These are phyloP conservation scores for Hypoxylon perforatum DNA, from an alignment of 495 filamentous ascomycete species.

Conservation along the genomic window DNA sequence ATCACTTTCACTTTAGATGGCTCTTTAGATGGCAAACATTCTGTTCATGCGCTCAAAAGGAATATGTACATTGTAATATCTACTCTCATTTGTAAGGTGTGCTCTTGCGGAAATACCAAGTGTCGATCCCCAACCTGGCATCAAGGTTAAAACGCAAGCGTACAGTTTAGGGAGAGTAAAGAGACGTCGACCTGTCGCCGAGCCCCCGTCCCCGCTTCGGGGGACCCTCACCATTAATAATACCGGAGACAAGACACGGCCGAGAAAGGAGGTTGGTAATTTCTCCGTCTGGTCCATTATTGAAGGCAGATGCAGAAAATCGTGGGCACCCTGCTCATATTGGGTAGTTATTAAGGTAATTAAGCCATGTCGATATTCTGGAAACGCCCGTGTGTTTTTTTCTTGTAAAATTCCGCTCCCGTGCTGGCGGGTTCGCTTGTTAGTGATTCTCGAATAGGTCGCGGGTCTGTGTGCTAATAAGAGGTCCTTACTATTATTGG, in stretches of 20 bases:
- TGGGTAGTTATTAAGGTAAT: conserved; percentile 37
- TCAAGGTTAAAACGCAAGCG: not conserved
- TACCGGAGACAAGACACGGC: conserved; percentile 25
- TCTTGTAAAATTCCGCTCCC: conserved; percentile 24
- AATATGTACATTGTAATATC: not conserved
- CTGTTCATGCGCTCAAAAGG: not conserved
- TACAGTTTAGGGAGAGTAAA: not conserved
- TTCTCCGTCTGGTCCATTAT: conserved; percentile 25
- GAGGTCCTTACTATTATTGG: conserved; percentile 21
- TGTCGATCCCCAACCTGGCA: not conserved
- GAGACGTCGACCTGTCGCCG: conserved; percentile 28
- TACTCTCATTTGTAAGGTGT: not conserved
- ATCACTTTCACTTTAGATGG: too few relatives aligned
- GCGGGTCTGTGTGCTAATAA: conserved; percentile 19
- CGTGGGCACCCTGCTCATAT: conserved; percentile 34
- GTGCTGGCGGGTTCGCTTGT: conserved; percentile 27
- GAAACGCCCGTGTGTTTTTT: conserved; percentile 32
- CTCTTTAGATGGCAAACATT: not conserved
- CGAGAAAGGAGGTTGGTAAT: conserved; percentile 42
- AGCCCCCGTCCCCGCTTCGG: conserved; percentile 38
- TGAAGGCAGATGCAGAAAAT: not conserved
- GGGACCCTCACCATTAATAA: conserved; percentile 21
- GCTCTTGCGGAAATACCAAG: not conserved
- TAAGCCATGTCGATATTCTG: conserved; percentile 23
- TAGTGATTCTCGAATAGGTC: conserved; percentile 14